Base-by-base conservation (phyloP, 2,329 filamentous ascomycete genomes). In the Aspergillus sojae region DNA sequence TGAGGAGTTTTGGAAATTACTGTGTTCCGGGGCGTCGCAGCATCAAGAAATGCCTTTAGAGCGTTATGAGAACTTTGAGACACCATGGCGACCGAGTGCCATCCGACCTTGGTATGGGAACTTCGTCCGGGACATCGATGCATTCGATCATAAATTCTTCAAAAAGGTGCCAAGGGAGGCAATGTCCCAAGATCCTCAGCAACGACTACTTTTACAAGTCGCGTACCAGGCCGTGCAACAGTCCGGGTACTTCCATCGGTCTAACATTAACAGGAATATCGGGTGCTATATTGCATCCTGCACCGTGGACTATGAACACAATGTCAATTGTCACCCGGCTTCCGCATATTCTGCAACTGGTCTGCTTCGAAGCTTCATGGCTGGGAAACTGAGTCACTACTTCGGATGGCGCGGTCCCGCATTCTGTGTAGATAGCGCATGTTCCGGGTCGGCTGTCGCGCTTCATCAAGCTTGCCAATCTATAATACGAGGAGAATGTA, bases 391-490 rank as follows among this genome's bases (percentile, higher is more conserved):
- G 48, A 78, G 75, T 36, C 80, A 82, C 61, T 73, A 77, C 58
- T 82, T 82, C 54, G 76, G 79, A 0, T 81, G 80, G 67, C 76
- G 72, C 2, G 81, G 81, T 1, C 81, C 82, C 0, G 72, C 72
- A 7, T 72, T 80, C 28, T 77, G 70, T 16, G 63, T 81, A 16
- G 80, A 82, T 57, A 81, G 80, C 2, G 81, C 80, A 6, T 81
- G 79, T 54, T 79, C 78, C 0, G 74, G 76, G 0, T 79, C 77
- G 16, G 71, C 75, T 2, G 80, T 82, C 16, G 78, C 70, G 58
- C 7, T 71, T 67, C 68, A 71, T 45, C 66, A 71, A 6, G 72
- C 74, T 0, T 74, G 72, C 14, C 67, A 67, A 19, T 61, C 67
- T 1, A 61, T 75, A 23, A 41, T 67, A 1, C 60, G 48, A 32